These are phyloP conservation scores for Saccharomyces hybrid DNA, from an alignment of 1,139 yeast genomes.

Conservation along the genomic window DNA sequence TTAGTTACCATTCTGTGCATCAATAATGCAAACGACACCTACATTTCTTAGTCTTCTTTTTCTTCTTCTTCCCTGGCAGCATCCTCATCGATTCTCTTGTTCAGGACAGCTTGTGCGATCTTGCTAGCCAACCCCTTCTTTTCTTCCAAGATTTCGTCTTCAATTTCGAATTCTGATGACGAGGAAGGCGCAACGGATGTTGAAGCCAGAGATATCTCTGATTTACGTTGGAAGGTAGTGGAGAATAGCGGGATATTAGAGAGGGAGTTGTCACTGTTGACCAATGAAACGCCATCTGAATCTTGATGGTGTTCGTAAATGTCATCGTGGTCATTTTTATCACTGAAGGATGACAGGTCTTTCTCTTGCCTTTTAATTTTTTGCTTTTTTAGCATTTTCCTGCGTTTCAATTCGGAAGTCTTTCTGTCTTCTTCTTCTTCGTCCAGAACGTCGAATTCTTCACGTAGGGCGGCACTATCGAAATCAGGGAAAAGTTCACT, in stretches of 20 bases:
- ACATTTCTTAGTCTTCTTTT: neutral
- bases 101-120: slow-evolving; percentile 25
- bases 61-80: neutral
- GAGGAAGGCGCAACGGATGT: slow-evolving; percentile 12
- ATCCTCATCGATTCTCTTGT: slow-evolving; percentile 14
- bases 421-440: slow-evolving; percentile 23
- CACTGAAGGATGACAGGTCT: slow-evolving; percentile 2
- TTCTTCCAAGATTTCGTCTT: slow-evolving; percentile 11
- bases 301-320: slow-evolving; percentile 12
- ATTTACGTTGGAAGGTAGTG: slow-evolving; percentile 10
- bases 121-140: slow-evolving; percentile 16
- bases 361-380: slow-evolving; percentile 9
- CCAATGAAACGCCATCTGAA: slow-evolving; percentile 30
- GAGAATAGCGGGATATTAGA: slow-evolving; percentile 32
- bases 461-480: slow-evolving; percentile 25
- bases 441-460: slow-evolving; percentile 14
- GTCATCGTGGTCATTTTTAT: slow-evolving; percentile 6
- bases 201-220: slow-evolving; percentile 9
- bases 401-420: slow-evolving; percentile 28
- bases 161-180: slow-evolving; percentile 19
- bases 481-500: slow-evolving; percentile 59
- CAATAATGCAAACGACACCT: neutral
- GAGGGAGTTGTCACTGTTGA: slow-evolving; percentile 31
- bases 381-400: slow-evolving; percentile 24
- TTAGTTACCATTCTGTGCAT: neutral